A percentile compares a stretch with the other conserved stretches of the same genome.
These are phyloP conservation scores for Cyclotella kingstonii DNA, from an alignment of 108 stramenopile genomes.

Conservation along the genomic window DNA sequence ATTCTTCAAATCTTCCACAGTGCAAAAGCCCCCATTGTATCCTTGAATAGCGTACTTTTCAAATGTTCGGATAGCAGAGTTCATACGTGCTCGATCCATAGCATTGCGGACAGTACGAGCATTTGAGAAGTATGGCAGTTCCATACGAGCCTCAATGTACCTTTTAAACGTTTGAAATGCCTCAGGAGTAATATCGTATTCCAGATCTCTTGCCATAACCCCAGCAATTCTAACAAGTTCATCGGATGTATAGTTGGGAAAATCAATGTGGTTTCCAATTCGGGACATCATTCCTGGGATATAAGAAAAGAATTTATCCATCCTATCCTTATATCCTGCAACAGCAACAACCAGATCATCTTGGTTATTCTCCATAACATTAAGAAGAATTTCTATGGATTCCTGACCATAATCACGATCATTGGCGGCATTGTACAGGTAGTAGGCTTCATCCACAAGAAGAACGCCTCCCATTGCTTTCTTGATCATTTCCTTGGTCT, in stretches of 20 bases:
- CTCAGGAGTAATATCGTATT: conserved; percentile 80
- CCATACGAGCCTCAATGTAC: conserved; percentile 92
- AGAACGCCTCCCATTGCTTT: conserved; percentile 96
- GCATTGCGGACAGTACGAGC: conserved; percentile 98
- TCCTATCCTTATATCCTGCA: conserved; percentile 98
- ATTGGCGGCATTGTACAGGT: conserved; percentile 97
- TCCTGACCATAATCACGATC: conserved; percentile 99
- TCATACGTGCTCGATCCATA: conserved; percentile 98
- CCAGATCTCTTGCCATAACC: conserved; percentile 90
- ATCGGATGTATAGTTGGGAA: conserved; percentile 95
- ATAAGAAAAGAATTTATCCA: conserved; percentile 99
- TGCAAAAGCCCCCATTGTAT: conserved; percentile 79
- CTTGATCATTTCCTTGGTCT: conserved; percentile 99
- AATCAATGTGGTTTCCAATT: conserved; percentile 98
- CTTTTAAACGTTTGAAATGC: conserved; percentile 81
- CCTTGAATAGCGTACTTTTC: conserved; percentile 86
- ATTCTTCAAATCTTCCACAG: conserved; percentile 80
- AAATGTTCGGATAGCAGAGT: conserved; percentile 95
- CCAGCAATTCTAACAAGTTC: conserved; percentile 92
- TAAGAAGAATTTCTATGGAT: conserved; percentile 97
- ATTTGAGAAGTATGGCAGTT: conserved; percentile 97
- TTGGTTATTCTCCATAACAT: conserved; percentile 97
- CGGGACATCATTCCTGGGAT: conserved; percentile 98
- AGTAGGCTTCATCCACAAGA: conserved; percentile 99
- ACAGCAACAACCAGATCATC: conserved; percentile 97